phyloP scores from a whole-genome alignment of 2,329 filamentous ascomycete species.

The Alternaria burnsii region DNA sequence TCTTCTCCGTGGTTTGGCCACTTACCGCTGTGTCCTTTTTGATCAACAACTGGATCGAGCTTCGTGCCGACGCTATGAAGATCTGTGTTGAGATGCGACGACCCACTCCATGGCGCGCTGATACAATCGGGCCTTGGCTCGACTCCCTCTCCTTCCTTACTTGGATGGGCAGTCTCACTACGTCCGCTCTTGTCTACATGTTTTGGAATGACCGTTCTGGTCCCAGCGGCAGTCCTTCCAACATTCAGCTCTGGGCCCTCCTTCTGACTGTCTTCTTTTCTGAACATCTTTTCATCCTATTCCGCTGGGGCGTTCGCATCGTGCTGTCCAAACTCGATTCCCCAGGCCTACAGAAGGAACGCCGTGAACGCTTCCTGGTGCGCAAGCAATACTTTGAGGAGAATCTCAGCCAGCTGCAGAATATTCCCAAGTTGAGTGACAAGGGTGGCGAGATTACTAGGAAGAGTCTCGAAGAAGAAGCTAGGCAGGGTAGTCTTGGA shows the following conservation, averaged over 20 bases:
- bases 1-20: slow-evolving; percentile 95
- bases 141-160: slow-evolving; percentile 86
- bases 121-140: slow-evolving; percentile 94
- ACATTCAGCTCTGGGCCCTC: slow-evolving; percentile 81
- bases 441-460: slow-evolving; percentile 68
- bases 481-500: slow-evolving; percentile 51
- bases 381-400: slow-evolving; percentile 82
- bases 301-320: slow-evolving; percentile 75
- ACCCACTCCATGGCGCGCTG: slow-evolving; percentile 86
- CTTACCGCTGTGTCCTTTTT: slow-evolving; percentile 89
- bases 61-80: slow-evolving; percentile 92
- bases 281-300: slow-evolving; percentile 87
- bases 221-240: slow-evolving; percentile 70
- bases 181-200: slow-evolving; percentile 86
- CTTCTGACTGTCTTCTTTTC: slow-evolving; percentile 83
- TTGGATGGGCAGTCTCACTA: slow-evolving; percentile 91
- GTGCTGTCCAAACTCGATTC: slow-evolving; percentile 84
- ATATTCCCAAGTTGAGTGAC: slow-evolving; percentile 51
- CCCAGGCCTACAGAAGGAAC: slow-evolving; percentile 84
- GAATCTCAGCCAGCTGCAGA: slow-evolving; percentile 66
- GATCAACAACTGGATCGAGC: slow-evolving; percentile 94
- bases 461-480: slow-evolving; percentile 69
- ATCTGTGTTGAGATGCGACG: slow-evolving; percentile 89
- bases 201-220: slow-evolving; percentile 77
- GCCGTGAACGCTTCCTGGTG: slow-evolving; percentile 79